These are phyloP conservation scores for Nakazawaea sp. DNA, from an alignment of 805 yeast genomes.

Conservation along the genomic window DNA sequence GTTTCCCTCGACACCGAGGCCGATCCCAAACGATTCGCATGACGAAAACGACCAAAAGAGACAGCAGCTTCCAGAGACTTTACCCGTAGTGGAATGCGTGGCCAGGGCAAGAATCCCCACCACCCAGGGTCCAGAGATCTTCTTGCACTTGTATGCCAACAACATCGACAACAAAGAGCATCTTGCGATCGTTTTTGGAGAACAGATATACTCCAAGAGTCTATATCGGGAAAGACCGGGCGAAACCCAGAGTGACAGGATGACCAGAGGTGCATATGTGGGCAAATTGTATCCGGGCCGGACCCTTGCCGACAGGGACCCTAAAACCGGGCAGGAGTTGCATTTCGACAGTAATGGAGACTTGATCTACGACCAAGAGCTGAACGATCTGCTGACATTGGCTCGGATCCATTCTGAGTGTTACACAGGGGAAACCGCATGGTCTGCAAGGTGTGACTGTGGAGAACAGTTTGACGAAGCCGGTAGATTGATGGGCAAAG, in stretches of 20 bases:
- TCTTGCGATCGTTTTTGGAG: constrained; percentile 94
- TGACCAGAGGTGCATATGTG: constrained; percentile 97
- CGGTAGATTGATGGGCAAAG: constrained; percentile 82
- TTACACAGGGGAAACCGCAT: constrained; percentile 98
- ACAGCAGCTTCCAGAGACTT: constrained; percentile 37
- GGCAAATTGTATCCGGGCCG: constrained; percentile 91
- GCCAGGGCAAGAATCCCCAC: constrained; percentile 97
- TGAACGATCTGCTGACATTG: constrained; percentile 42
- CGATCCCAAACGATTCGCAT: constrained; percentile 16
- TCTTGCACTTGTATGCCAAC: constrained; percentile 82
- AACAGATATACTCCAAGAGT: constrained; percentile 72
- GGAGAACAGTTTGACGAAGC: constrained; percentile 99
- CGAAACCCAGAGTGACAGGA: constrained; percentile 86
- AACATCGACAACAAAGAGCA: constrained; percentile 89
- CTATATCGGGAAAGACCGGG: constrained; percentile 53
- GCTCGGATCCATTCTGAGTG: constrained; percentile 96
- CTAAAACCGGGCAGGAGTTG: constrained; percentile 27
- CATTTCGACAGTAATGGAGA: constrained; percentile 34
- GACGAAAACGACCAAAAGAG: constrained; percentile 20
- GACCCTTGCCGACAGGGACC: constrained; percentile 57
- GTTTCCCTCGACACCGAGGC: constrained; percentile 19
- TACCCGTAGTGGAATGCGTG: constrained; percentile 80
- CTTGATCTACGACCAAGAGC: constrained; percentile 23
- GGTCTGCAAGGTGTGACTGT: constrained; percentile 99
- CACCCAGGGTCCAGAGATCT: constrained; percentile 89